Conservation (phyloP, 2,329 filamentous ascomycete species). For the Fusarium sp. region DNA sequence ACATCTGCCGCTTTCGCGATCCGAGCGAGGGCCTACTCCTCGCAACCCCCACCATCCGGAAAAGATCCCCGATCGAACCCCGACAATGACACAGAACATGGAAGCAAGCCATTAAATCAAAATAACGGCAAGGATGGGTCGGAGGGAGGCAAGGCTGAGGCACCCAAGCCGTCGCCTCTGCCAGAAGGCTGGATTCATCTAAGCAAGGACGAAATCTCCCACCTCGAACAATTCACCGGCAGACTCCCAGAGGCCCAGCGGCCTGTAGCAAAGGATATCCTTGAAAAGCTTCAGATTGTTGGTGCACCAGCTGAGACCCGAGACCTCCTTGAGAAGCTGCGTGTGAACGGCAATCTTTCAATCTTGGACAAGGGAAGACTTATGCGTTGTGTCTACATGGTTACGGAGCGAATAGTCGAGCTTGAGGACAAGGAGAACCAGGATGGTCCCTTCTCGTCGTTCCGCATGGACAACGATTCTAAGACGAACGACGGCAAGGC, state of each 20-base stretch:
- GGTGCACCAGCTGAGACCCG: conserved; percentile 78
- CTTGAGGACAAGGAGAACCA: conserved; percentile 41
- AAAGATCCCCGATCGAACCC: conserved; percentile 47
- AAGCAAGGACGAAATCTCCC: conserved; percentile 59
- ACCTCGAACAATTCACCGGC: conserved; percentile 70
- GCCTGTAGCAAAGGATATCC: conserved; percentile 67
- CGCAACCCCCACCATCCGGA: conserved; percentile 53
- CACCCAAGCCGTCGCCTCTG: conserved; percentile 50
- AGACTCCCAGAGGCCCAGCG: conserved; percentile 73
- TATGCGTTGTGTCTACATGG: conserved; percentile 52
- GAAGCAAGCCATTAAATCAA: conserved; percentile 28
- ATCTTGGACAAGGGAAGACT: conserved; percentile 54
- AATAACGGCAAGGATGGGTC: conserved; percentile 30
- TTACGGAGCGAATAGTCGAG: conserved; percentile 52
- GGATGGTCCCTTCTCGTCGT: conserved; percentile 35
- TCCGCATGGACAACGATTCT: conserved; percentile 37
- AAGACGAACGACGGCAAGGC: conserved; percentile 40
- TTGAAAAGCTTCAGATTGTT: conserved; percentile 72
- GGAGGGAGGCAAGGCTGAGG: conserved; percentile 37
- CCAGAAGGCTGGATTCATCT: conserved; percentile 62
- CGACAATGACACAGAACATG: conserved; percentile 43
- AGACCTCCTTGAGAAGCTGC: conserved; percentile 66
- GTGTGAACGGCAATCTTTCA: conserved; percentile 66
- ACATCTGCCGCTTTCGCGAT: conserved; percentile 45
- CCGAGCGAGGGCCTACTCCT: conserved; percentile 54